Evolutionary conservation across 2,329 filamentous ascomycete species (phyloP), one percentile per base, ranked within the genome.

Genomic region (Xylaria sp.): DNA sequence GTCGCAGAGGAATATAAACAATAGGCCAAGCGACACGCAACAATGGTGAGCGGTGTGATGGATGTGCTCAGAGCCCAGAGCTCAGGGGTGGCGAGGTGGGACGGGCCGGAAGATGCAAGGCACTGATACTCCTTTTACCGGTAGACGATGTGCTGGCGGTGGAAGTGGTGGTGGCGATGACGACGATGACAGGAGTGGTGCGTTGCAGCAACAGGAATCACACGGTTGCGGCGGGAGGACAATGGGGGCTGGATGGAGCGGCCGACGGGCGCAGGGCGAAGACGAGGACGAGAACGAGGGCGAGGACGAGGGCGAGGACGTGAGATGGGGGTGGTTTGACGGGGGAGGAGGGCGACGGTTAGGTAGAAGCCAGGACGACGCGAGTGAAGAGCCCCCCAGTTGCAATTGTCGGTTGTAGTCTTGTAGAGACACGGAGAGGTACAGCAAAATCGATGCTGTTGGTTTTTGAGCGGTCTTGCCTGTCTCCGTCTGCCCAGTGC

Each of bases 391-490:
- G 53, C 44, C 60, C 60, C 63, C 63, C 21, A 48, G 57, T 47
- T 54, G 44, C 35, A 41, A 57, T 57, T 48, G 59, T 65, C 62
- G 59, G 62, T 62, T 47, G 29, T 33, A 33, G n/a, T n/a, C n/a
- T 35, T 49, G 53, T 60, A 55, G 63, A 57, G 57, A 64, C 55
- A 64, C 58, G 47, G 44, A 59, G 48, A 55, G 37, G 58, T 59
- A 63, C 57, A 43, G 49, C 40, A 60, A 60, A 64, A 54, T 55
- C 44, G 54, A 61, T 57, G 54, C 64, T 64, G 57, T 64, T 63
- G 54, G 53, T 58, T 65, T 65, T 65, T 53, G 46, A 43, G 41
- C 23, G 31, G 25, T 47, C 43, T 27, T 47, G 25, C 43, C 27
- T n/a, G 43, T 29, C 15, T 49, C 27, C 35, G 7, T 35, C 31